Base-by-base conservation (phyloP, 2,329 filamentous ascomycete genomes). In the Trichoderma sp. region DNA sequence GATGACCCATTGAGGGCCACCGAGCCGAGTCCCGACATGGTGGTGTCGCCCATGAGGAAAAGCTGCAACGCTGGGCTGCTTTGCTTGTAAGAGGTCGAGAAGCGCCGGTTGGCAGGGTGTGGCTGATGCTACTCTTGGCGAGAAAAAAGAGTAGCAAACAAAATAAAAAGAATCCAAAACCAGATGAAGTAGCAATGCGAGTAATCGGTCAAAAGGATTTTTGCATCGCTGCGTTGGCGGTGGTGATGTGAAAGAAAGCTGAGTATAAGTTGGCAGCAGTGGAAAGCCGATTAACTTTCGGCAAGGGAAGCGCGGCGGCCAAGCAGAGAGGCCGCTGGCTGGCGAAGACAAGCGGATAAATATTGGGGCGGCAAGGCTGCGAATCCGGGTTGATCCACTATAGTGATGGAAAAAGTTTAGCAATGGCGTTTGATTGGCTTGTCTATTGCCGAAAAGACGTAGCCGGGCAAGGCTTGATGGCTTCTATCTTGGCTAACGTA, bases 1-100 rank as follows among this genome's bases (percentile, higher is more conserved):
- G 83, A 81, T 61, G 80, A 75, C 69, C 82, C 79, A 70, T 82
- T 81, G 71, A 86, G 81, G 67, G 84, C 84, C 52, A 80, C 79
- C 58, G 83, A 82, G 71, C 84, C 79, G 71, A 83, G 78, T 72
- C 79, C 75, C 71, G 79, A 74, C 71, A 76, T 76, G 71, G 75
- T 77, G 60, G 72, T 75, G 72, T 81, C 79, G 70, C 78, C 79
- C 79, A 81, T 81, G 70, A 70, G 73, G 46, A 70, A 72, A 69
- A 69, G 70, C 66, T 60, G 46, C 55, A 61, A 59, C 30, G 56
- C 64, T 56, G 55, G 60, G 65, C 46, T 66, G 64, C 56, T 49
- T 21, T 43, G 39, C 39, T 21, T 67, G 55, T 67, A 18, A 59
- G 64, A 37, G 46, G 37, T 32, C 24, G 54, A 58, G 43, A 59